These are phyloP conservation scores for Luvunga scandens DNA, from an alignment of 345 rosid genomes.

Conservation along the genomic window DNA sequence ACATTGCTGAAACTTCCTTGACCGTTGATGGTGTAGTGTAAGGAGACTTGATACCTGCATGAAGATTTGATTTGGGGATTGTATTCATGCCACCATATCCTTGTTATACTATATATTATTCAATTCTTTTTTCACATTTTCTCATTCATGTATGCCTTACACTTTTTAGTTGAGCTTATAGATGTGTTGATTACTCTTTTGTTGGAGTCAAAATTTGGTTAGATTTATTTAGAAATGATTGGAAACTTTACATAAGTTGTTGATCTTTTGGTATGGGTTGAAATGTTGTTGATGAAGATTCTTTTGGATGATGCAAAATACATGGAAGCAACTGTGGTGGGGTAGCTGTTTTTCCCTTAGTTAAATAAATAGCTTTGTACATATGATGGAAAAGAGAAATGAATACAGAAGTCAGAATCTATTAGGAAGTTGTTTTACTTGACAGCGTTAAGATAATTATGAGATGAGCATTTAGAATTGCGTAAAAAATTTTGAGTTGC, in stretches of 20 bases:
- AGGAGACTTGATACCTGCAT: constrained; percentile 40
- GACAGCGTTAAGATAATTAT: not conserved
- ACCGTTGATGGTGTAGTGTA: constrained; percentile 99
- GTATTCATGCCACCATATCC: constrained; percentile 5
- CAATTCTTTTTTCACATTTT: constrained; percentile 7
- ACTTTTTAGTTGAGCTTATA: not conserved
- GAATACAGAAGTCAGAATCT: not conserved
- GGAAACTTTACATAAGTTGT: not conserved
- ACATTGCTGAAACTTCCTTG: constrained; percentile 96
- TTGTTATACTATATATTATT: not conserved
- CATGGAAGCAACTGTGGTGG: not conserved
- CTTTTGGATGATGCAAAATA: not conserved
- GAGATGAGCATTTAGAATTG: not conserved
- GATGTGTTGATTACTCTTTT: not conserved
- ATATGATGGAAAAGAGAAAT: not conserved
- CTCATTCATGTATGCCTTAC: not conserved
- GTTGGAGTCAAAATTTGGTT: constrained; percentile 10
- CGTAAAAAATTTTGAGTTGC: not conserved
- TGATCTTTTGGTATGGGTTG: not conserved
- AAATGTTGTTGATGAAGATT: constrained; percentile 3
- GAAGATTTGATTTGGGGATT: constrained; percentile 17
- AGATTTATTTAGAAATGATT: not conserved
- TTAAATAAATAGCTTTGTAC: not conserved
- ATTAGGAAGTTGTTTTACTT: not conserved
- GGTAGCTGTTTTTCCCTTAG: not conserved